Conservation (phyloP, 2,329 filamentous ascomycete genomes). For the Chalaropsis ovoidea region DNA sequence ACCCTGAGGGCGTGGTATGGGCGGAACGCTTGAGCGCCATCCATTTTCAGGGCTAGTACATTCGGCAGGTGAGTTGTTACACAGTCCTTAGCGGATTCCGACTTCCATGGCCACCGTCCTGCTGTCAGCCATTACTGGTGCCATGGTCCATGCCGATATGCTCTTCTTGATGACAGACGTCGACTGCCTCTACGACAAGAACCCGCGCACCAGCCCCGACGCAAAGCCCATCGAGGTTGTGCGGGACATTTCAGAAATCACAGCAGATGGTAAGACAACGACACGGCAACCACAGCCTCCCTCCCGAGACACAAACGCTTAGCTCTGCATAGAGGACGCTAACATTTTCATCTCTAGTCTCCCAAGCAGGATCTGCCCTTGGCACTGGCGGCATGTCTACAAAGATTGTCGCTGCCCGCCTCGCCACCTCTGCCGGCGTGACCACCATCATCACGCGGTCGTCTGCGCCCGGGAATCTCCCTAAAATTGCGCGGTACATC, state of each 20-base stretch:
- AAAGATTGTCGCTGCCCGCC: slow-evolving; percentile 84
- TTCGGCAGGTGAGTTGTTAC: too few species aligned
- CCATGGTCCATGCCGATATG: slow-evolving; percentile 93
- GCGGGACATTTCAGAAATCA: slow-evolving; percentile 70
- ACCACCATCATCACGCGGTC: slow-evolving; percentile 92
- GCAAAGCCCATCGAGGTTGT: slow-evolving; percentile 87
- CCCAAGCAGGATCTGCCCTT: slow-evolving; percentile 73
- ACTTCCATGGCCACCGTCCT: too few species aligned
- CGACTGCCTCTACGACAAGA: slow-evolving; percentile 93
- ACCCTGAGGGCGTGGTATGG: too few species aligned
- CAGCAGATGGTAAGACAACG: slow-evolving; percentile 57
- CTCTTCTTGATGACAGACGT: slow-evolving; percentile 99
- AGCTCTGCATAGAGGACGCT: slow-evolving; percentile 21
- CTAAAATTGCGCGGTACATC: slow-evolving; percentile 72
- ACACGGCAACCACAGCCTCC: not conserved
- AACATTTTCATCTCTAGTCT: slow-evolving; percentile 45
- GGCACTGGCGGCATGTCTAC: slow-evolving; percentile 97
- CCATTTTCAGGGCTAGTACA: too few species aligned
- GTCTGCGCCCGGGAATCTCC: slow-evolving; percentile 85
- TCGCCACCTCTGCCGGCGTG: slow-evolving; percentile 88
- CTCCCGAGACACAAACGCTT: not conserved
- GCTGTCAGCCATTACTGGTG: slow-evolving; percentile 87
- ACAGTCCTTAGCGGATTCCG: too few species aligned
- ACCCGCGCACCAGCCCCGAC: slow-evolving; percentile 74
- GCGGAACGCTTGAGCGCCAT: too few species aligned